Evolutionary conservation across 805 yeast genomes (phyloP), one percentile per base, ranked within the genome.

Genomic region (Candida rishiriensis): DNA sequence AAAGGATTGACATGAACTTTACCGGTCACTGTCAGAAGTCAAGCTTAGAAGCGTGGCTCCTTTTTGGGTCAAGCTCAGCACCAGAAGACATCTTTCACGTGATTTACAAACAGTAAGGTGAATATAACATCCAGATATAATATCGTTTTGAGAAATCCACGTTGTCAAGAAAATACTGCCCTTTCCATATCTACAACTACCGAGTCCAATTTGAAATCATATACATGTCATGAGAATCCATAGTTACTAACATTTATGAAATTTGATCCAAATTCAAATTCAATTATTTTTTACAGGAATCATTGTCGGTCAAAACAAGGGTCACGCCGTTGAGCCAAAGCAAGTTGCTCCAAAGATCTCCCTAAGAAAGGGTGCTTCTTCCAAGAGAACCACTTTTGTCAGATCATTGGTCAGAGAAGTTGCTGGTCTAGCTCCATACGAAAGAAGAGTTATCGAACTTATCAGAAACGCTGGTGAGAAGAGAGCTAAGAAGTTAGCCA

Each of bases 401-500:
- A 86, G 99, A 76, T 80, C 84, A 68, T 78, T 93, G 56, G 95
- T 93, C 73, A 83, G 84, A 72, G 99, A 93, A 80, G 97, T 93
- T 65, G 78, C 96, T 63, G 99, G 99, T 73, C 83, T 93, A 71
- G 97, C 99, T 60, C 99, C 99, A 78, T 93, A 93, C 77, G 99
- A 93, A 82, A 90, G 97, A 83, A 90, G 99, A 81, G 84, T 93
- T 73, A 86, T 95, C 69, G 99, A 93, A 81, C 83, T 93, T 79
- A 83, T 93, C 85, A 93, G 99, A 85, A 93, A 95, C 81, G 90
- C 97, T 73, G 96, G 97, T 84, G 99, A 93, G 81, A 93, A 93
- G 95, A 93, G 98, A 83, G 99, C 99, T 64, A 88, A 93, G 88
- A 93, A 93, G 89, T 89, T 93, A 71, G 97, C 98, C 62, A 93